Evolutionary conservation across 768 basidiomycete genomes (phyloP), one percentile per base, ranked within the genome.

Genomic region (Boletales sp.): DNA sequence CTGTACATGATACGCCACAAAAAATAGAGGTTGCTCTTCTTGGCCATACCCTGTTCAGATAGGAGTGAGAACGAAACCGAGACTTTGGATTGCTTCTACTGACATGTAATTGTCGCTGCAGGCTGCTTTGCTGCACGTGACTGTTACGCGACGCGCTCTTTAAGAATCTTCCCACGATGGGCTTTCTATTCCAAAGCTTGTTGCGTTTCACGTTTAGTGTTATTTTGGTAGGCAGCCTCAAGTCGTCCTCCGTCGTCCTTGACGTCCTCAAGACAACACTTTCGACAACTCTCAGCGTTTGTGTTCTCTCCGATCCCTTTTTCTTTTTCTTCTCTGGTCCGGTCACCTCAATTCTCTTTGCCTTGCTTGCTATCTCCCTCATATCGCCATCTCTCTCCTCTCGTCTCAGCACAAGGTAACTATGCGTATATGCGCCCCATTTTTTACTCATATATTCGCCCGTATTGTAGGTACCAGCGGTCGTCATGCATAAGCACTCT

Each of bases 71-170:
- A 28, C 25, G 25, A 28, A 28, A 28, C 25, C 25, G 25, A 28
- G 25, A 28, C 25, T 28, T 5, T 28, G 25, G 25, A 6, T 7
- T 28, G 3, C 25, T 28, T 28, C 3, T 28, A 28, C 25, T 28
- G n/a, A n/a, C 32, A 33, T 5, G 32, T 8, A 7, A 33, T 5
- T 2, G 32, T 33, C 10, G 32, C 32, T 10, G 32, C 13, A 13
- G 13, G 32, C 9, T 10, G 53, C 57, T 61, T 63, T 63, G 52
- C 56, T 60, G 50, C 66, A 68, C 65, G 66, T 68, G 66, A 68
- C 66, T 60, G 57, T 65, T 69, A 68, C 66, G 66, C 66, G 66
- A 68, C 66, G 66, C 66, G 66, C 66, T 63, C 65, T 67, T 68
- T 68, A 69, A 65, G 57, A 60, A 53, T 50, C 13, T 67, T 67